Conservation (phyloP, 2,329 filamentous ascomycete species). For the Colletotrichum spaethianum region DNA sequence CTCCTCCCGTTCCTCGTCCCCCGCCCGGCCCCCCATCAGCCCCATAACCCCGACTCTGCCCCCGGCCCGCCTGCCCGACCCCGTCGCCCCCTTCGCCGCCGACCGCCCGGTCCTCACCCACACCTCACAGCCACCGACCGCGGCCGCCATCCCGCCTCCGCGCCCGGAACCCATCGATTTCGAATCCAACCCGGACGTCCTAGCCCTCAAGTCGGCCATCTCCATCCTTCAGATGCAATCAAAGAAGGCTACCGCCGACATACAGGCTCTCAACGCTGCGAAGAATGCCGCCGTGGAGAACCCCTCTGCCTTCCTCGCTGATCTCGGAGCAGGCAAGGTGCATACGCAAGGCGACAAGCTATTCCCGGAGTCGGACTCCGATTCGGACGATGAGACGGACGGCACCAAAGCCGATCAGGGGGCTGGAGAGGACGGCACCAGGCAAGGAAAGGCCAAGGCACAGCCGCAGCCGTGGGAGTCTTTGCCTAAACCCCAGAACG, state of each 20-base stretch:
- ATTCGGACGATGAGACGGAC: slow-evolving; percentile 45
- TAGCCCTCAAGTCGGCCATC: slow-evolving; percentile 88
- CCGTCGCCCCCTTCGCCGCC: slow-evolving; percentile 48
- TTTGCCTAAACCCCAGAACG: slow-evolving; percentile 83
- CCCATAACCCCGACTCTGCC: slow-evolving; percentile 68
- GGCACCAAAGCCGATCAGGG: slow-evolving; percentile 49
- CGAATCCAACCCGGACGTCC: slow-evolving; percentile 83
- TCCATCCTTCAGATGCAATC: slow-evolving; percentile 90
- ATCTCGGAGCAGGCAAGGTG: slow-evolving; percentile 75
- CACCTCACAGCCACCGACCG: slow-evolving; percentile 57
- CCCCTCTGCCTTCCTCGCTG: slow-evolving; percentile 79
- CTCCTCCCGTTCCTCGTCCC: slow-evolving; percentile 57
- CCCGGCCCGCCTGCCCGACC: slow-evolving; percentile 51
- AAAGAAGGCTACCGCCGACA: slow-evolving; percentile 82
- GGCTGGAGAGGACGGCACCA: slow-evolving; percentile 30
- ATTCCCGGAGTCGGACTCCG: slow-evolving; percentile 43
- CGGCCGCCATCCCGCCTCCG: slow-evolving; percentile 58
- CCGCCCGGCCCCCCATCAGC: slow-evolving; percentile 65
- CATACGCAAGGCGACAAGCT: slow-evolving; percentile 55
- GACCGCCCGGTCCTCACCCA: slow-evolving; percentile 60
- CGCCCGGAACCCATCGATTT: slow-evolving; percentile 69
- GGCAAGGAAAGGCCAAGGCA: slow-evolving; percentile 26
- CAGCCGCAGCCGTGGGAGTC: slow-evolving; percentile 64
- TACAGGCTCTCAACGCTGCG: slow-evolving; percentile 77
- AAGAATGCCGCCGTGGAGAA: slow-evolving; percentile 80